phyloP scores from a whole-genome alignment of 192 early-diverging fungal genomes.

The Backusella morwellensis region DNA sequence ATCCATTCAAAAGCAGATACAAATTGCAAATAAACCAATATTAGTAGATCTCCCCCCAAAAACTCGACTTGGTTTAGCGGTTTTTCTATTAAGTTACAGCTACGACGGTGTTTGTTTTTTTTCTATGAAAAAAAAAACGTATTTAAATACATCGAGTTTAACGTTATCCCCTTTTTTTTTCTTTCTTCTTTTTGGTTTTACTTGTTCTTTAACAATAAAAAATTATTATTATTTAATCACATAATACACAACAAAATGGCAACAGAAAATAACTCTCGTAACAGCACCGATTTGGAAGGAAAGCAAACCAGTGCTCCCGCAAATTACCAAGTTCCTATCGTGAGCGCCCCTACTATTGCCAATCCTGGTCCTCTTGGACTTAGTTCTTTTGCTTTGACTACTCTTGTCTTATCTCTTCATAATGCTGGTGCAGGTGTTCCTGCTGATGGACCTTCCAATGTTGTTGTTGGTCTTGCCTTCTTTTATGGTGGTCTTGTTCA shows the following conservation, averaged over 20 bases:
- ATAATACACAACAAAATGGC: neutral
- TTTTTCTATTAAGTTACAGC: neutral
- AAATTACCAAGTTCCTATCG: neutral
- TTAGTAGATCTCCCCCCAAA: neutral
- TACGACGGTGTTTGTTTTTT: neutral
- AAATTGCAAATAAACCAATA: neutral
- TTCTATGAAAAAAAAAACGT: neutral
- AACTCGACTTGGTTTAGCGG: neutral
- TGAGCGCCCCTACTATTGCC: conserved; percentile 45
- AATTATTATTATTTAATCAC: neutral
- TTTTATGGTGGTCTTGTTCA: conserved; percentile 79
- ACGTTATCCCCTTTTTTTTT: neutral
- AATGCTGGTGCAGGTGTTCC: conserved; percentile 64
- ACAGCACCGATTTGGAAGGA: neutral
- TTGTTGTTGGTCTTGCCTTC: conserved; percentile 64
- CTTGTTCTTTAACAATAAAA: neutral
- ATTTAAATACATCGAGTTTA: neutral
- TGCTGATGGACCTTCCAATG: conserved; percentile 46
- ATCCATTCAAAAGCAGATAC: neutral
- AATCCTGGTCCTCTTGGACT: conserved; percentile 67
- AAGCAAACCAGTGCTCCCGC: neutral
- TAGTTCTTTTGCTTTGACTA: conserved; percentile 60
- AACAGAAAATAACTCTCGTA: neutral
- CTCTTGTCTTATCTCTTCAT: conserved; percentile 69
- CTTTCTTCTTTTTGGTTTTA: neutral